Evolutionary conservation across 2,329 filamentous ascomycete genomes (phyloP).

Genomic region (Talaromyces sp.): DNA sequence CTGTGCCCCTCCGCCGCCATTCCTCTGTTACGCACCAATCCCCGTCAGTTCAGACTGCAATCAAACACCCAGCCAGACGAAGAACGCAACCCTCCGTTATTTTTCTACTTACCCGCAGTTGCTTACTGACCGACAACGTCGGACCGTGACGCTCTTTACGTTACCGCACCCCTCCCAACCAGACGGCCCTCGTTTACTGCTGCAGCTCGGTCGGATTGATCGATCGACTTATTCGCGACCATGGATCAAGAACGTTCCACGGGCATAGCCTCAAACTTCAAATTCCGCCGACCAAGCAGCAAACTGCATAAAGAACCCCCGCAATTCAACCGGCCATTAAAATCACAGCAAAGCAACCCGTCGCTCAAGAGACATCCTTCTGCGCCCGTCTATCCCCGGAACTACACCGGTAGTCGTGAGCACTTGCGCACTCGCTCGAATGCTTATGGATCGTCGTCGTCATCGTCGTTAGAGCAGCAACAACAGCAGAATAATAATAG

Average conservation of each 20-base stretch:
- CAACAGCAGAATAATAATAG: conserved; percentile 9
- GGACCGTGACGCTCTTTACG: not conserved
- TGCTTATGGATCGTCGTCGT: conserved; percentile 47
- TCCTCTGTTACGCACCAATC: conserved; percentile 7
- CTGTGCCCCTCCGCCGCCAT: conserved; percentile 10
- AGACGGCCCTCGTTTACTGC: conserved; percentile 7
- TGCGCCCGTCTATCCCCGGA: conserved; percentile 44
- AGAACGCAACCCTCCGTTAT: not conserved
- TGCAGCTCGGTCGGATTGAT: not conserved
- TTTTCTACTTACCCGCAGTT: conserved; percentile 7
- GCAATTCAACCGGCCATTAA: conserved; percentile 38
- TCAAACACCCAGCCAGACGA: not conserved
- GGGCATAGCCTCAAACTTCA: conserved; percentile 24
- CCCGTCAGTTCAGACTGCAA: not conserved
- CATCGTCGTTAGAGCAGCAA: conserved; percentile 44
- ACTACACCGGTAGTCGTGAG: conserved; percentile 39
- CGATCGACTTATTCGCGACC: not conserved
- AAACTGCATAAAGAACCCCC: conserved; percentile 47
- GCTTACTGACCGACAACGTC: not conserved
- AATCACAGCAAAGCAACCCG: conserved; percentile 42
- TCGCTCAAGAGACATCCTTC: conserved; percentile 48
- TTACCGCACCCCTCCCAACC: not conserved
- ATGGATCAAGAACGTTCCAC: conserved; percentile 18
- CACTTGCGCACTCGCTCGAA: conserved; percentile 45
- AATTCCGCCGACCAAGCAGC: conserved; percentile 40